A percentile compares a stretch with the other conserved stretches of the same genome.
phyloP scores from a whole-genome alignment of 2,329 filamentous ascomycete genomes.

The Xylariales sp. region DNA sequence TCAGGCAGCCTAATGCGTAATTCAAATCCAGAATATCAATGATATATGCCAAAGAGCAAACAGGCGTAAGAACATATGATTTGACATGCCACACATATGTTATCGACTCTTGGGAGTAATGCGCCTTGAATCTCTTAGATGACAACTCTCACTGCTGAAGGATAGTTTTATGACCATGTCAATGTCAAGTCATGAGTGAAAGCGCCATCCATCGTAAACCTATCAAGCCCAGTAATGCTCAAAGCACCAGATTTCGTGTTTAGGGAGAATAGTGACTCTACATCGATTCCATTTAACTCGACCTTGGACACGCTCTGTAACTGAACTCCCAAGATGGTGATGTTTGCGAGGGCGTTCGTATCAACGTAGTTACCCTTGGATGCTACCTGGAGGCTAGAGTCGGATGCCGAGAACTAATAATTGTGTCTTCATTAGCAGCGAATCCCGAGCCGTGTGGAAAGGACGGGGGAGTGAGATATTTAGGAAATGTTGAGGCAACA shows the following conservation, averaged over 20 bases:
- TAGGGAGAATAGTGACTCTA: conserved; percentile 43
- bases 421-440: no score
- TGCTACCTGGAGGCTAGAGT: conserved; percentile 40
- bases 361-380: conserved; percentile 51
- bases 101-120: no score
- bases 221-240: conserved; percentile 43
- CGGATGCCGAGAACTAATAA: conserved; percentile 34
- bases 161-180: conserved; percentile 42
- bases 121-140: no score
- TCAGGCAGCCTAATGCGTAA: no score
- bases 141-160: no score
- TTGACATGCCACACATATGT: no score
- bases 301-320: conserved; percentile 37
- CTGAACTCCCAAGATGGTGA: conserved; percentile 58
- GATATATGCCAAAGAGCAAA: no score
- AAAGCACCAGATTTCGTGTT: conserved; percentile 43
- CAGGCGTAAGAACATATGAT: no score
- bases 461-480: no score
- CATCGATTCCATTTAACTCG: conserved; percentile 41
- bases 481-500: conserved; percentile 13
- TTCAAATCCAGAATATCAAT: no score
- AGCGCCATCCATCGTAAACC: conserved; percentile 47
- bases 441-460: no score
- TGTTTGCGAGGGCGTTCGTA: conserved; percentile 52
- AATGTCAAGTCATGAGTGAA: conserved; percentile 55